These are phyloP conservation scores for Auriscalpium orientale DNA, from an alignment of 768 basidiomycete species.

Conservation along the genomic window DNA sequence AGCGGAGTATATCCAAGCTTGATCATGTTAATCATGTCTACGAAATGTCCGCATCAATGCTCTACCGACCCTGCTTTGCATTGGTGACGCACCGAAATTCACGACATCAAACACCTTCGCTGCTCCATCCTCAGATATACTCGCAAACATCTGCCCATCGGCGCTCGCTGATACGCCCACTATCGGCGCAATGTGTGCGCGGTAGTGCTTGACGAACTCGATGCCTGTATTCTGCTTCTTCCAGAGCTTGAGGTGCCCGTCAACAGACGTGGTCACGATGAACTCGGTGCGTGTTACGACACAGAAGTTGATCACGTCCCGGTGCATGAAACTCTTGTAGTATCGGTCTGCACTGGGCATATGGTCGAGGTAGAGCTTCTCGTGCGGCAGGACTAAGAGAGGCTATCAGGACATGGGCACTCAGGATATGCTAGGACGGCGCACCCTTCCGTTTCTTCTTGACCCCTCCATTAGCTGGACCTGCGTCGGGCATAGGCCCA, in stretches of 20 bases:
- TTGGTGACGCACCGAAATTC: constrained; percentile 74
- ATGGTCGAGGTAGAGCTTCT: constrained; percentile 87
- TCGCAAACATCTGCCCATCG: constrained; percentile 90
- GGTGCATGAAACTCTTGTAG: constrained; percentile 97
- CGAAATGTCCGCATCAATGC: neutral
- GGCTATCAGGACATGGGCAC: neutral
- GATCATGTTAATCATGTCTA: constrained; percentile 99
- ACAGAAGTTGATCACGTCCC: constrained; percentile 84
- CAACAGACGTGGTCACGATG: constrained; percentile 87
- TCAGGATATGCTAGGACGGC: constrained; percentile 13
- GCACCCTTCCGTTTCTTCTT: constrained; percentile 85
- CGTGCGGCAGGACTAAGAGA: constrained; percentile 79
- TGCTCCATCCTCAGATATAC: constrained; percentile 82
- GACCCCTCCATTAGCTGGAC: constrained; percentile 25
- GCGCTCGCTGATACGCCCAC: constrained; percentile 77
- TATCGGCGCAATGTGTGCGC: constrained; percentile 80
- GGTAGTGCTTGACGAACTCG: constrained; percentile 97
- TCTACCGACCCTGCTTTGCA: neutral
- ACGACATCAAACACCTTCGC: constrained; percentile 97
- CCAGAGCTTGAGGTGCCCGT: constrained; percentile 97
- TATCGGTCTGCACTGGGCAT: constrained; percentile 90
- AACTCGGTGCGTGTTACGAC: constrained; percentile 94
- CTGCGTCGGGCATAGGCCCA: constrained; percentile 68
- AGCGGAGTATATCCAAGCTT: constrained; percentile 81
- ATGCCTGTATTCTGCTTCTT: constrained; percentile 95